These are phyloP conservation scores for Pseudotsuga menziesii DNA, from an alignment of 75 land plant species.

Conservation along the genomic window DNA sequence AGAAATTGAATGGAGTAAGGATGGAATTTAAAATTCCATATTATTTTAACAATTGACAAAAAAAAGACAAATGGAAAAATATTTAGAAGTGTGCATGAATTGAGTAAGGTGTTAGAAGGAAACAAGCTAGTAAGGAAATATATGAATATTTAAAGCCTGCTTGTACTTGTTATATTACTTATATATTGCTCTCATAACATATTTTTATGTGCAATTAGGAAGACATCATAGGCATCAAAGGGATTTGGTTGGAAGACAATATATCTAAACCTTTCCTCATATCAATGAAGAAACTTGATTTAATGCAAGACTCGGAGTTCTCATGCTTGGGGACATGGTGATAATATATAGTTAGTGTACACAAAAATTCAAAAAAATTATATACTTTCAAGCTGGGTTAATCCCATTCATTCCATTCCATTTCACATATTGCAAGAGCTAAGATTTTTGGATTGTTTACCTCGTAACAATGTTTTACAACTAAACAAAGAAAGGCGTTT, in stretches of 20 bases:
- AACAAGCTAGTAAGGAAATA: no score
- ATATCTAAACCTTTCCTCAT: background rate
- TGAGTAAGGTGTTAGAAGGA: no score
- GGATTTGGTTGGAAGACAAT: background rate
- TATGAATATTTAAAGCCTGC: no score
- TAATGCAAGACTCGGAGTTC: background rate
- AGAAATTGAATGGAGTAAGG: no score
- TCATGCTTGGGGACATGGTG: background rate
- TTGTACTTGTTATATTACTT: no score
- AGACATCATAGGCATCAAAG: background rate
- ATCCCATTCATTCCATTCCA: slow-evolving; percentile 2
- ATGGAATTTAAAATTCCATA: no score
- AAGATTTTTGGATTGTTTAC: background rate
- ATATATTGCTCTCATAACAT: no score
- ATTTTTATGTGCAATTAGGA: no score
- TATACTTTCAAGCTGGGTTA: background rate
- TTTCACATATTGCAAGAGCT: background rate
- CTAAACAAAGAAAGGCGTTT: background rate
- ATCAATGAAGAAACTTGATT: background rate
- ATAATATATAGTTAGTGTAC: background rate
- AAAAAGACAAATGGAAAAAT: no score
- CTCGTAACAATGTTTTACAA: background rate
- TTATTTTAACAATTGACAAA: no score
- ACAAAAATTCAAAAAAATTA: background rate
- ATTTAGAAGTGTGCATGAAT: no score